Percentiles rank a stretch among this genome's conserved stretches.
Evolutionary conservation across 148 eudicot species (phyloP).

Genomic region (Persicaria maculosa): DNA sequence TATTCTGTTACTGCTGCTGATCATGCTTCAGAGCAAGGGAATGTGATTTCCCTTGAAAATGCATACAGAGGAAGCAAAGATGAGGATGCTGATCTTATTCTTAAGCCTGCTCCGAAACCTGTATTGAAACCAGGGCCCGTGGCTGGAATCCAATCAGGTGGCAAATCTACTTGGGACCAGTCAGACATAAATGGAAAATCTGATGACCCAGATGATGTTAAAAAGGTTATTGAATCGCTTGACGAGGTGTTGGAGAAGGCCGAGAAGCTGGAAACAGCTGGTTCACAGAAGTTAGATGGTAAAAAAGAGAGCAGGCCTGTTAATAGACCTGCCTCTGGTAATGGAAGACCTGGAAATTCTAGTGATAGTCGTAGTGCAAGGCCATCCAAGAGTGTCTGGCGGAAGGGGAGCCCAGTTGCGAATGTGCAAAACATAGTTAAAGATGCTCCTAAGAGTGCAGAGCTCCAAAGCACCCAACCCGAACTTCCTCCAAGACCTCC

Average conservation of each 20-base stretch:
- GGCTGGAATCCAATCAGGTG: constrained; percentile 25
- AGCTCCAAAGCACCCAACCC: constrained; percentile 19
- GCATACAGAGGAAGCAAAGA: constrained; percentile 54
- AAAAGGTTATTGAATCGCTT: constrained; percentile 77
- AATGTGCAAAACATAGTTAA: constrained; percentile 49
- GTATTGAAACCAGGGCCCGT: constrained; percentile 42
- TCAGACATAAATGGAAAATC: constrained; percentile 26
- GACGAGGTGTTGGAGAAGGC: constrained; percentile 95
- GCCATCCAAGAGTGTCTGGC: constrained; percentile 76
- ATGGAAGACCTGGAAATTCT: constrained; percentile 40
- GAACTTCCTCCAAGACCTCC: constrained; percentile 32
- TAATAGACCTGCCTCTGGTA: constrained; percentile 40
- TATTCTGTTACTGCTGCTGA: constrained; percentile 60
- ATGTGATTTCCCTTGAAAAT: constrained; percentile 59
- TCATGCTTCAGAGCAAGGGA: constrained; percentile 67
- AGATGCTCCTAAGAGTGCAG: constrained; percentile 37
- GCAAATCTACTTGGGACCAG: constrained; percentile 29
- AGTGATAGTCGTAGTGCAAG: constrained; percentile 36
- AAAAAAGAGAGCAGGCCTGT: constrained; percentile 31
- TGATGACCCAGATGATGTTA: constrained; percentile 30
- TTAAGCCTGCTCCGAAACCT: constrained; percentile 77
- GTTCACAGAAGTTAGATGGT: constrained; percentile 19
- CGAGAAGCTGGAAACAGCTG: constrained; percentile 62
- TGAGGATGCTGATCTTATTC: constrained; percentile 50
- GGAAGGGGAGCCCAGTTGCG: constrained; percentile 75